Conservation (phyloP, 257 asterid species). For the Anisodus acutangulus region DNA sequence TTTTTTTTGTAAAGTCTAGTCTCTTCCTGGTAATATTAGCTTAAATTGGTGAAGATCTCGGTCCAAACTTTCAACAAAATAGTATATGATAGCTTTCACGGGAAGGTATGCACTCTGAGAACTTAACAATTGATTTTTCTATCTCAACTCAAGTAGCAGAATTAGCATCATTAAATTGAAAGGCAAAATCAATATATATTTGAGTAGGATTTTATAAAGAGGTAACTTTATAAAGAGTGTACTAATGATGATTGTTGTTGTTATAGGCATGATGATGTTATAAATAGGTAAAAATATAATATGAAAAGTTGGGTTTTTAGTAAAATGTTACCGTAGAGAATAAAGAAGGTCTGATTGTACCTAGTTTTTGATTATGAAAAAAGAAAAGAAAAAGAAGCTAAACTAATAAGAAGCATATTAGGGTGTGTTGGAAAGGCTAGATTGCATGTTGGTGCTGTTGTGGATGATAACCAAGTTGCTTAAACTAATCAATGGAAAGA, state of each 20-base stretch:
- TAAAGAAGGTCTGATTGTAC: too few species aligned
- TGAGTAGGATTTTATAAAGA: neutral
- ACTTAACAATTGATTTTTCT: neutral
- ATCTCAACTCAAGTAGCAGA: neutral
- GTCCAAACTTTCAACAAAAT: neutral
- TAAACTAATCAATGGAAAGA: conserved; percentile 40
- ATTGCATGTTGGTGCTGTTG: conserved; percentile 44
- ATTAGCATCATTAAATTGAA: neutral
- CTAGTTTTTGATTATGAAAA: neutral
- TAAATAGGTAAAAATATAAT: neutral
- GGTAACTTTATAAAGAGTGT: too few species aligned
- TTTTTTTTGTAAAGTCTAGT: neutral
- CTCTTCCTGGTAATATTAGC: neutral
- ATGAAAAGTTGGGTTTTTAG: neutral
- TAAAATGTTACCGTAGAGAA: too few species aligned
- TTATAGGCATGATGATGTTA: neutral
- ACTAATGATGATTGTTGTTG: neutral
- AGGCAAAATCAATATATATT: neutral
- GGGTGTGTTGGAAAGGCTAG: conserved; percentile 45
- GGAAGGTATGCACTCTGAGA: too few species aligned
- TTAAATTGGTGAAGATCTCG: neutral
- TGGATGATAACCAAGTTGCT: conserved; percentile 47
- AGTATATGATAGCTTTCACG: neutral
- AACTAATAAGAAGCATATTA: conserved; percentile 34
- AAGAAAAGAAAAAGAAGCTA: neutral